These are phyloP conservation scores for Solanum raphanifolium DNA, from an alignment of 257 asterid genomes.

Conservation along the genomic window DNA sequence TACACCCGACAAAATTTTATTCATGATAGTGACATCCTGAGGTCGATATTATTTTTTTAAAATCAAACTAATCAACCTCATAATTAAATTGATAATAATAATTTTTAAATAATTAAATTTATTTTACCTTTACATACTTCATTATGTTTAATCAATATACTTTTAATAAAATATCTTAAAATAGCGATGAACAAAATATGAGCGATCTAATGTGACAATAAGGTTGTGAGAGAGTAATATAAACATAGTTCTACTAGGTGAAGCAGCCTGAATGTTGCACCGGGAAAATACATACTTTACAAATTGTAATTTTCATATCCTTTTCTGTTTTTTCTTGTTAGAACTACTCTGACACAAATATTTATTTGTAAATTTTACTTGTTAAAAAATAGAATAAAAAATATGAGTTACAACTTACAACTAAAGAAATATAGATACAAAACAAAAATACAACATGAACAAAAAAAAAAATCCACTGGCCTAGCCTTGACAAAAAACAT, in stretches of 20 bases:
- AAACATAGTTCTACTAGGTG: not conserved
- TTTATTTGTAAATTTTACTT: not conserved
- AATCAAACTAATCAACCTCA: not conserved
- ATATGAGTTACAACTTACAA: not conserved
- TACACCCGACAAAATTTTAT: too few species aligned
- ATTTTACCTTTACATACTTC: too few species aligned
- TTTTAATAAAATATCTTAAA: not conserved
- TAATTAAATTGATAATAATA: too few species aligned
- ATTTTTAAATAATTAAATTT: too few species aligned
- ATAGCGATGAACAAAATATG: too few species aligned
- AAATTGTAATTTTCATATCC: not conserved
- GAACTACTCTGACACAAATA: not conserved
- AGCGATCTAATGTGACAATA: too few species aligned
- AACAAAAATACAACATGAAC: not conserved
- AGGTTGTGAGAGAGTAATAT: too few species aligned
- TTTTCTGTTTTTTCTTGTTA: not conserved
- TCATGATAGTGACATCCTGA: not conserved
- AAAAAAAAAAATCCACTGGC: not conserved
- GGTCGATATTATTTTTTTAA: too few species aligned
- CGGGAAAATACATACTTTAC: not conserved
- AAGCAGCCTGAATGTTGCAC: not conserved
- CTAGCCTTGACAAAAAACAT: not conserved
- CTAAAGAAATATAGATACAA: not conserved
- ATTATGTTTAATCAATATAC: too few species aligned
- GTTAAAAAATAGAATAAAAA: not conserved